Evolutionary conservation across 2,329 filamentous ascomycete species (phyloP).

Genomic region (Acarospora socialis): DNA sequence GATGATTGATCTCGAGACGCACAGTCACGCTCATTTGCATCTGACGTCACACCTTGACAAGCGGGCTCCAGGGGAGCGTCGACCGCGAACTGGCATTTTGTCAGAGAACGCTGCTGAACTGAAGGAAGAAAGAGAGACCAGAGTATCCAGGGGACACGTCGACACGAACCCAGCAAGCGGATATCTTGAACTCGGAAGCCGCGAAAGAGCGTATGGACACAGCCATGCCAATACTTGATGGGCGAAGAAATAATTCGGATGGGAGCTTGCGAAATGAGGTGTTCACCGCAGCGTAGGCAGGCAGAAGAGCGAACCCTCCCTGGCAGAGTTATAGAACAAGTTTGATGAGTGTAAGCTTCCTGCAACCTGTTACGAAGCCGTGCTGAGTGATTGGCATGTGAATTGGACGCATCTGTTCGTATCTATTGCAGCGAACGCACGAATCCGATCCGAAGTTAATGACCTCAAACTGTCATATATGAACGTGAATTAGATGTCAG

Average conservation of each 20-base stretch:
- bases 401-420: not conserved
- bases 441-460: not conserved
- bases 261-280: constrained; percentile 1
- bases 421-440: not conserved
- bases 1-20: constrained; percentile 11
- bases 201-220: not conserved
- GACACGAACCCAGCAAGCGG: not conserved
- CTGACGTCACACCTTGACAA: constrained; percentile 4
- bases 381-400: not conserved
- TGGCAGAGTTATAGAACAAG: not conserved
- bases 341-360: not conserved
- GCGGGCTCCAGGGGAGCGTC: too few relatives aligned
- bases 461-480: not conserved
- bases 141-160: not conserved
- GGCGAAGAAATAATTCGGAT: not conserved
- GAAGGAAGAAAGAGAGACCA: constrained; percentile 1
- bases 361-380: not conserved
- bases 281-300: not conserved
- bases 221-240: not conserved
- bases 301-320: not conserved
- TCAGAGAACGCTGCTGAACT: not conserved
- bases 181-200: not conserved
- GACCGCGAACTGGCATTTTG: not conserved
- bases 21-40: constrained; percentile 9
- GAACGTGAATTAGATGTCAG: not conserved